These are phyloP conservation scores for Emmonsiellopsis sp. DNA, from an alignment of 2,329 filamentous ascomycete species.

Conservation along the genomic window DNA sequence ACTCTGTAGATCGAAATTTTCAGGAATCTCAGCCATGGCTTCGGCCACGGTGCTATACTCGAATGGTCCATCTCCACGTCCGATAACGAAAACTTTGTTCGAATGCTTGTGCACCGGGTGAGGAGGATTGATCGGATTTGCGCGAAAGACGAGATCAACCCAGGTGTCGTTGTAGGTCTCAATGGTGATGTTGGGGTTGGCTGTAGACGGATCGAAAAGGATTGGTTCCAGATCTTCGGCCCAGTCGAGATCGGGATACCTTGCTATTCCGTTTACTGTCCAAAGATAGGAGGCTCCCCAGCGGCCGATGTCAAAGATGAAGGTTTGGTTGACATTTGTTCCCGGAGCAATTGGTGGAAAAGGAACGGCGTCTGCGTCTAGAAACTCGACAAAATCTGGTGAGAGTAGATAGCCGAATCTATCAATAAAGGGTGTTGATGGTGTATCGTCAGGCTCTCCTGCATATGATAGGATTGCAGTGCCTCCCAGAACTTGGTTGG, in stretches of 20 bases:
- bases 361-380: slow-evolving; percentile 35
- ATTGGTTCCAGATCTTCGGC: slow-evolving; percentile 35
- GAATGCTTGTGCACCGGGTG: slow-evolving; percentile 59
- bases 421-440: slow-evolving; percentile 40
- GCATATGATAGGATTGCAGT: slow-evolving; percentile 42
- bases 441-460: slow-evolving; percentile 13
- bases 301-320: slow-evolving; percentile 26
- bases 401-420: slow-evolving; percentile 40
- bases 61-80: slow-evolving; percentile 43
- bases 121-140: slow-evolving; percentile 41
- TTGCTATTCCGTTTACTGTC: slow-evolving; percentile 23
- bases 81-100: slow-evolving; percentile 51
- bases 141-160: slow-evolving; percentile 48
- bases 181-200: slow-evolving; percentile 41
- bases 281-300: slow-evolving; percentile 42
- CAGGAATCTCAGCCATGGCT: slow-evolving; percentile 39
- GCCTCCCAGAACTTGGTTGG: slow-evolving; percentile 48
- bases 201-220: slow-evolving; percentile 37
- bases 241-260: slow-evolving; percentile 26
- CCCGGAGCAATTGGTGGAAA: slow-evolving; percentile 41
- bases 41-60: slow-evolving; percentile 46
- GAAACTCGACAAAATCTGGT: slow-evolving; percentile 35
- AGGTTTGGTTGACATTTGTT: slow-evolving; percentile 37
- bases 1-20: slow-evolving; percentile 48
- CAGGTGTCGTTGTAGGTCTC: slow-evolving; percentile 41